Conservation (phyloP, 441 rosid species). For the Cnidoscolus chayamansa region DNA sequence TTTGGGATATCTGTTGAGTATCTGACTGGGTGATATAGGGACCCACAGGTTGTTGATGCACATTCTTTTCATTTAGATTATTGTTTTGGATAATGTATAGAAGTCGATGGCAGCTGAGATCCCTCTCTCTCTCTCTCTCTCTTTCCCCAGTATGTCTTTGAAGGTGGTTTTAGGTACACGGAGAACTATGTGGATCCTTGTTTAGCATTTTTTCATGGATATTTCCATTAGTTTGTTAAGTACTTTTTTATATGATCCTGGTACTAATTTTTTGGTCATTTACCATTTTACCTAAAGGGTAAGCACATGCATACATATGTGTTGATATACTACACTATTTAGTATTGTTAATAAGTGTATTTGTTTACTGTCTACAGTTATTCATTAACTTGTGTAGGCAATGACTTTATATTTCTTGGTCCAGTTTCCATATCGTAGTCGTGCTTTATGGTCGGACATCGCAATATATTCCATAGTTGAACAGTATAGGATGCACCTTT, state of each 20-base stretch:
- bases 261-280: not conserved
- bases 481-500: not conserved
- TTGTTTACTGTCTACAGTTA: not conserved
- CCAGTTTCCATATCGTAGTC: not conserved
- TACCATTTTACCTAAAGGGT: not conserved
- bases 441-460: not conserved
- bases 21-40: not conserved
- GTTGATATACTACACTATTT: not conserved
- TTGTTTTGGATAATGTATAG: not conserved
- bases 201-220: not conserved
- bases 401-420: not conserved
- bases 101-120: not conserved
- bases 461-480: not conserved
- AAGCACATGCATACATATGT: not conserved
- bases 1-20: not conserved
- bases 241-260: not conserved
- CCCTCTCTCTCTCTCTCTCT: not conserved
- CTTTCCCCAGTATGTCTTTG: not conserved
- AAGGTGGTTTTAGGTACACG: not conserved
- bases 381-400: not conserved
- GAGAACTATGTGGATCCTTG: not conserved
- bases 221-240: not conserved
- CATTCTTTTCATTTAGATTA: constrained; percentile 3
- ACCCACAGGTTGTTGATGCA: not conserved
- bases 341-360: not conserved